Base-by-base conservation (phyloP, 2,329 filamentous ascomycete species). In the Teratosphaeriaceae sp. region DNA sequence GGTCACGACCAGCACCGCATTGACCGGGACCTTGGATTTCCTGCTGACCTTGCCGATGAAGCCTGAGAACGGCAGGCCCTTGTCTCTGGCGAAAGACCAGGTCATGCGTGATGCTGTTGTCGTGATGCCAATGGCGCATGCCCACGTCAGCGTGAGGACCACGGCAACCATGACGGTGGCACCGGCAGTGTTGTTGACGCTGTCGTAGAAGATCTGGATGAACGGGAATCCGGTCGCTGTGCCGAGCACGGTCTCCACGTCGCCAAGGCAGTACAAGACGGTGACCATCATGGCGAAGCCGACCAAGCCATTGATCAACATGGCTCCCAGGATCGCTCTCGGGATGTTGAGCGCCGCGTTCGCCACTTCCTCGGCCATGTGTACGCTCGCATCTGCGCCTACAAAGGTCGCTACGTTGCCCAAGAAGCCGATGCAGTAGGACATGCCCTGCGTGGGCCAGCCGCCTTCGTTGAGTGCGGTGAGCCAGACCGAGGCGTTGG, bases 91-190 rank as follows among this genome's bases (percentile, higher is more conserved):
- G 42, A 70, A 70, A 3, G 61, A 60, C 57, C 64, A 64, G 12
- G 64, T 53, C 57, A 69, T 64, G 34, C 64, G 57, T 5, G 65
- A 68, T 3, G 66, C 63, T 1, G 68, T 69, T 56, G 30, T 68
- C 50, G 58, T 62, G 44, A 63, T 63, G 6, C 61, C 61, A n/a
- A 53, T 60, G 1, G 59, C 48, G 41, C 60, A 63, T 2, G 57
- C 50, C 55, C 59, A 62, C 1, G 58, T 62, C 33, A 64, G 42
- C 8, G 46, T 41, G n/a, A 61, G 49, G 5, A 74, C 62, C 6
- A 74, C 62, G 2, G 67, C 62, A 0, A 68, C 63, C 62, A 78
- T 70, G 6, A 67, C 65, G 5, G 68, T 71, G 2, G 72, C 69
- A 1, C 67, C 68, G 0, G 60, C 62, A 3, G 60, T 53, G 12